Base-by-base conservation (phyloP, 495 filamentous ascomycete genomes). In the Hyaloscypha hepaticicola region DNA sequence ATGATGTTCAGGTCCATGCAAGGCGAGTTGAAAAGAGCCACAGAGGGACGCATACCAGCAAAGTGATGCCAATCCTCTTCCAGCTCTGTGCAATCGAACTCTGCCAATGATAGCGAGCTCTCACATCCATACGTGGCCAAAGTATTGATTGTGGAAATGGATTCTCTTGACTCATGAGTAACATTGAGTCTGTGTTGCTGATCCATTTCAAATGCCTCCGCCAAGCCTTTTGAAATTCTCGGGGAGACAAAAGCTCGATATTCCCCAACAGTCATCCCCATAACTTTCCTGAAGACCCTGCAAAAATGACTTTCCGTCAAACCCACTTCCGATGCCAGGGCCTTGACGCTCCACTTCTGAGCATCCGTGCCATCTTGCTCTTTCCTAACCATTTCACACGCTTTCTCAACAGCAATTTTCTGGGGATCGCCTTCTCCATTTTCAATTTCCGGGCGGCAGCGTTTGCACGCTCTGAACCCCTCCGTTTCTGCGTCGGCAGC, bases 381-480 rank as follows among this genome's bases (percentile, higher is more conserved):
- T 45, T 48, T 41, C 38, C 66, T 58, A 2, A 72, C 60, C 34
- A 78, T 56, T 22, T 68, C 67, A 61, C 83, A 82, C 9, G 82
- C 79, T 66, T 74, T 79, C 53, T 77, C 66, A 8, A 86, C 77
- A 19, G 82, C 74, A 3, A 69, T 70, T 0, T 74, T 73, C 60
- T 80, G 78, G 7, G 78, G 75, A 63, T 83, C 66, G 9, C 63
- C 75, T 24, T 73, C 74, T 28, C 70, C 72, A 31, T 70, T 67
- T 38, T 84, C 75, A 9, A 45, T 11, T 16, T 61, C 60, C 5
- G 87, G 87, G 34, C 79, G 78, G 72, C 87, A 90, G 66, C 87
- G 78, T 76, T 88, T 88, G 75, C 87, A 89, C 16, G 85, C 69
- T 48, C 86, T 76, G 65, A 83, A 88, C 0, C 86, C 87, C 21